Conservation (phyloP, 441 rosid species). For the Erysimum cheiri region DNA sequence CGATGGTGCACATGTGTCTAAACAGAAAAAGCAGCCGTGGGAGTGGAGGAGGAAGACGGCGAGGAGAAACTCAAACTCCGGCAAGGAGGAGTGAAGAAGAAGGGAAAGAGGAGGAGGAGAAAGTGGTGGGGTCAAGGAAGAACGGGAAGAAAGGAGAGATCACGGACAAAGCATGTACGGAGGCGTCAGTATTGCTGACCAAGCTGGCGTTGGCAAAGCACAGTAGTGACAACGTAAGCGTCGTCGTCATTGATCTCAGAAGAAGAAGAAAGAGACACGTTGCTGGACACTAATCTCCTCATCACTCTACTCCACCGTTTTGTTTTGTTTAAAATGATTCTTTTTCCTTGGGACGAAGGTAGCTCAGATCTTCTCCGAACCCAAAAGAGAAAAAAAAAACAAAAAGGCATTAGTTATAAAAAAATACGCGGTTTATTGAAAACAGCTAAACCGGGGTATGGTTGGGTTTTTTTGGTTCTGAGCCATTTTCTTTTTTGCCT, state of each 20-base stretch:
- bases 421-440: not conserved
- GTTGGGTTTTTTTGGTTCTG: not conserved
- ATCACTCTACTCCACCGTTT: conserved; percentile 22
- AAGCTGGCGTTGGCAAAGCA: conserved; percentile 65
- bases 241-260: conserved; percentile 64
- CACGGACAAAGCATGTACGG: conserved; percentile 58
- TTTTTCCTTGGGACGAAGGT: conserved; percentile 32
- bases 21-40: conserved; percentile 28
- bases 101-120: conserved; percentile 1
- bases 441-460: conserved; percentile 13
- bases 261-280: conserved; percentile 46
- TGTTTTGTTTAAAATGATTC: conserved; percentile 30
- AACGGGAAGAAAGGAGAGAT: conserved; percentile 47
- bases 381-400: conserved; percentile 8
- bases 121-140: conserved; percentile 40
- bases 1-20: conserved; percentile 56
- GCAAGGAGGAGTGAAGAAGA: conserved; percentile 26
- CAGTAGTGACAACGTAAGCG: conserved; percentile 66
- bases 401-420: not conserved
- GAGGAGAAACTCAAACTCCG: conserved; percentile 19
- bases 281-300: conserved; percentile 35
- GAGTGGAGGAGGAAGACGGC: conserved; percentile 27
- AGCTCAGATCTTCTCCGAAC: conserved; percentile 35
- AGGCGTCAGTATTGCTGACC: conserved; percentile 59
- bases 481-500: not conserved